Evolutionary conservation across 2,329 filamentous ascomycete species (phyloP), one percentile per base, ranked within the genome.

Genomic region (Fusarium nodosum): DNA sequence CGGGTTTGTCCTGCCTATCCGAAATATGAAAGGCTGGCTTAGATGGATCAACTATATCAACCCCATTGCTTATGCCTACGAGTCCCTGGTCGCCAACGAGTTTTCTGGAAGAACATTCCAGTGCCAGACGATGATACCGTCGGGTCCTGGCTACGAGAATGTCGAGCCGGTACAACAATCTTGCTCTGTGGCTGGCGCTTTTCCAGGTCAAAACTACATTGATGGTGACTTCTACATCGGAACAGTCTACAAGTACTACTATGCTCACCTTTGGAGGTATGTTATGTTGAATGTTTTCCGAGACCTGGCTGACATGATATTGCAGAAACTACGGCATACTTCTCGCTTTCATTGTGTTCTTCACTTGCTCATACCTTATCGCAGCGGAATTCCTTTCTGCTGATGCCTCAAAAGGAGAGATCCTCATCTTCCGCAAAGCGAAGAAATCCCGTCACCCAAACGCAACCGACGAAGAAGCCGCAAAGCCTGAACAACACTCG

Each of bases 11-110:
- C 77, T 82, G 18, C 74, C 75, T 0, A 68, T 71, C 0, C 60
- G 68, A n/a, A 73, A 90, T 73, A 91, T 88, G 87, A 82, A 73
- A 7, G 22, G 45, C 7, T 72, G 73, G 74, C 34, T 87, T 11
- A 84, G 85, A 4, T 92, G 89, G 88, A 84, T 86, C n/a, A 80
- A 86, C 33, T 91, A 89, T 88, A 86, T 91, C 60, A 87, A 86
- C 53, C 75, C 88, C 3, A 84, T 91, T n/a, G 85, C 83, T 4
- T 91, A 91, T 62, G 87, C 83, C 0, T 91, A 91, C 69, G 89
- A 91, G 68, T 80, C 84, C 3, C 78, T 91, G 12, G 85, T 89
- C 83, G 79, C 86, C 50, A 91, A 91, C 74, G 90, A 92, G 66
- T 86, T 88, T 53, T 78, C 81, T 28, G 79, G 82, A 12, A 79